Evolutionary conservation across 352 stramenopile genomes (phyloP).

Genomic region (Pythium rhizo-oryzae): DNA sequence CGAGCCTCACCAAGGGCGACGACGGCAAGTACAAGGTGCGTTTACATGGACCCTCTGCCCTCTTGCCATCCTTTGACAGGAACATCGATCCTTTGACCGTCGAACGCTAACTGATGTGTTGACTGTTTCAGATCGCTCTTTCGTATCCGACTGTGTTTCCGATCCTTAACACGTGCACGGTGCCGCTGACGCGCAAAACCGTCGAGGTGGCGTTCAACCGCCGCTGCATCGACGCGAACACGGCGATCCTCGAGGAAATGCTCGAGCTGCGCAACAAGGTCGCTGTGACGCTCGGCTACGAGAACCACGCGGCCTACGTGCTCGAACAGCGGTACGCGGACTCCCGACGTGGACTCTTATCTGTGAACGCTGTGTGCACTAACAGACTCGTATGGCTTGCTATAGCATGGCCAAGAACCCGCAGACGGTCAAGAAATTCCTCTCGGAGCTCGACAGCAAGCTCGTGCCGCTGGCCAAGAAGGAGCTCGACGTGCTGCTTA

Average conservation of each 20-base stretch:
- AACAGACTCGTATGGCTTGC: not conserved
- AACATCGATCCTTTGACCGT: no score
- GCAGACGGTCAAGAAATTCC: slow-evolving; percentile 64
- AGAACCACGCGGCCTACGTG: slow-evolving; percentile 86
- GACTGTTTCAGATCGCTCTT: slow-evolving; percentile 59
- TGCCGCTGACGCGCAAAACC: slow-evolving; percentile 80
- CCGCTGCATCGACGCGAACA: slow-evolving; percentile 83
- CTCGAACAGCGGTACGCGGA: slow-evolving; percentile 76
- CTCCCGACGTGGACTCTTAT: no score
- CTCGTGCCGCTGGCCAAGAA: slow-evolving; percentile 78
- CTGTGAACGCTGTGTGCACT: no score
- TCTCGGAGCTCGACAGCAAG: slow-evolving; percentile 77
- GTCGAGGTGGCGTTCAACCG: slow-evolving; percentile 84
- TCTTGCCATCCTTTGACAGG: not conserved
- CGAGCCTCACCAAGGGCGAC: slow-evolving; percentile 61
- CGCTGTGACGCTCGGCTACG: slow-evolving; percentile 74
- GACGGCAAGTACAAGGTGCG: slow-evolving; percentile 82
- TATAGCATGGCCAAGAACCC: slow-evolving; percentile 70
- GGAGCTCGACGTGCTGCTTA: slow-evolving; percentile 68
- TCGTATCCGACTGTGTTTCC: slow-evolving; percentile 91
- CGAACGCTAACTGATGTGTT: no score
- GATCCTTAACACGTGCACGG: slow-evolving; percentile 86
- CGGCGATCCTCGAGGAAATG: slow-evolving; percentile 84
- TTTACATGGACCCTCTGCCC: not conserved
- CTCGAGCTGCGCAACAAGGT: slow-evolving; percentile 80